Evolutionary conservation across 2,329 filamentous ascomycete species (phyloP), one percentile per base, ranked within the genome.

Genomic region (Ophiosphaerella korrae): DNA sequence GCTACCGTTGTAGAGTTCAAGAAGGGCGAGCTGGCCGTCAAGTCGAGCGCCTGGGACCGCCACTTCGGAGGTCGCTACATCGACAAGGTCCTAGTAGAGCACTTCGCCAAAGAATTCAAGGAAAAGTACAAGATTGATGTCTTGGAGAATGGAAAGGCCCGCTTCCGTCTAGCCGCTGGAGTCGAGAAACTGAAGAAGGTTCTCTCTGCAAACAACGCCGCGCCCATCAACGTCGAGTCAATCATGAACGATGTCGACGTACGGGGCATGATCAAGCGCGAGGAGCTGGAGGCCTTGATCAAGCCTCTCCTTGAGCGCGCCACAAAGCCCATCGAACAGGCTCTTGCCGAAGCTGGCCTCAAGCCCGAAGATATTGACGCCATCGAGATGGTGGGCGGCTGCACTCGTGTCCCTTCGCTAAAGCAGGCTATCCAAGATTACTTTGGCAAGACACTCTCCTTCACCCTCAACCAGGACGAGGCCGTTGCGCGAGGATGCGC

Each of bases 121-220:
- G 90, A 91, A 77, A 97, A 96, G 78, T 96, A 90, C 86, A 96
- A 96, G 84, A 89, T 97, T 66, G 92, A 97, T 74, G 93, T 99
- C 79, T 85, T 87, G 76, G 87, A 85, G 63, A 94, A 97, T 80
- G 84, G 87, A 62, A 96, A 96, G 80, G 94, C 93, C 52, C 85
- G 88, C 75, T 86, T 92, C 63, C 91, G 94, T 74, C 90, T 95
- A 65, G 84, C 89, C 36, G 87, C 91, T 55, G 92, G 90, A 50
- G 92, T 92, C 48, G 94, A 99, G 84, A 97, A 96, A 84, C 80
- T 96, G 73, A 99, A 99, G 88, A 97, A 97, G 86, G 88, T 97
- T 48, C 82, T 99, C 49, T 97, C 93, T 32, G 94, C 94, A 73
- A 97, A 97, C 80, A 89, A 92, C 64, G 84, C 89, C 71, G 92